A percentile compares a stretch with the other conserved stretches of the same genome.
These are phyloP conservation scores for Gelatoporia subvermispora DNA, from an alignment of 768 basidiomycete species.

Conservation along the genomic window DNA sequence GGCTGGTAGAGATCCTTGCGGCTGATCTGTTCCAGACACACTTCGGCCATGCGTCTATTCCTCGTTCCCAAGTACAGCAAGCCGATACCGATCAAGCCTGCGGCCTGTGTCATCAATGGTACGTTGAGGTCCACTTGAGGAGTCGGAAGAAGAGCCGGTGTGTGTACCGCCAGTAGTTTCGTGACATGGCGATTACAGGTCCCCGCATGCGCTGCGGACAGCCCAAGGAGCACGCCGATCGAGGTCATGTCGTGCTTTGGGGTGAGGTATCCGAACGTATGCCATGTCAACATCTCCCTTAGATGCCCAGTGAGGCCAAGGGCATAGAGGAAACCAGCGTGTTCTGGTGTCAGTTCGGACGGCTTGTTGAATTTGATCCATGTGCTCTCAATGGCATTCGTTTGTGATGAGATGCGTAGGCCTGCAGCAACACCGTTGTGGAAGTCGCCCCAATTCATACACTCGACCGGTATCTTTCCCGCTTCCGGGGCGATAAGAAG, in stretches of 20 bases:
- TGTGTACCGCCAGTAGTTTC: constrained; percentile 87
- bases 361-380: constrained; percentile 98
- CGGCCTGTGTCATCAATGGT: constrained; percentile 82
- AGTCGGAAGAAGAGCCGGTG: constrained; percentile 85
- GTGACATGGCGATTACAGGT: constrained; percentile 84
- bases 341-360: constrained; percentile 81
- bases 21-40: constrained; percentile 80
- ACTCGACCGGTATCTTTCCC: constrained; percentile 72
- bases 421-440: constrained; percentile 96
- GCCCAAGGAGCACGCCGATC: constrained; percentile 88
- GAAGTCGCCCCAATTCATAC: constrained; percentile 90
- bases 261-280: constrained; percentile 91
- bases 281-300: constrained; percentile 87
- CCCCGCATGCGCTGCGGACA: constrained; percentile 87
- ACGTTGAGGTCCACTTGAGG: constrained; percentile 88
- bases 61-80: constrained; percentile 85
- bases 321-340: constrained; percentile 94
- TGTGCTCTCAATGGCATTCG: constrained; percentile 77
- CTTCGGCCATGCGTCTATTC: constrained; percentile 89
- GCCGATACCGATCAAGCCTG: constrained; percentile 84
- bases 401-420: constrained; percentile 73
- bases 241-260: constrained; percentile 96
- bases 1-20: constrained; percentile 72
- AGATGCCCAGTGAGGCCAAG: constrained; percentile 91
- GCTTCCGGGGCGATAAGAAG: constrained; percentile 57